Percentiles rank a stretch among this genome's conserved stretches.
These are phyloP conservation scores for Kodamaea lidongshanica DNA, from an alignment of 805 yeast species.

Conservation along the genomic window DNA sequence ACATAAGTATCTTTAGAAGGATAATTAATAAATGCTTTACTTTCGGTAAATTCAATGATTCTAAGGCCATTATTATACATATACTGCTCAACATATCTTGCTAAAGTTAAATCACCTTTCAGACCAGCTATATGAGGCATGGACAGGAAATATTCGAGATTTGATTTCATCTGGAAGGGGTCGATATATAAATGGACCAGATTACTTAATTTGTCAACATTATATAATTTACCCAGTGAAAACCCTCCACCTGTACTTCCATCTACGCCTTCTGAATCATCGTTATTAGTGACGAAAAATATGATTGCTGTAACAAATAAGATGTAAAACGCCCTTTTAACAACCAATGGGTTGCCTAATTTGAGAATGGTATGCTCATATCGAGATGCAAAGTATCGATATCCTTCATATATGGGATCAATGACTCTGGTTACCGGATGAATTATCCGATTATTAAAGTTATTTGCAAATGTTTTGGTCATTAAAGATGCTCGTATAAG, in stretches of 20 bases:
- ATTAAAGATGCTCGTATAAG: constrained; percentile 34
- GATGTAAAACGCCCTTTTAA: constrained; percentile 71
- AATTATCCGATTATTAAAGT: constrained; percentile 32
- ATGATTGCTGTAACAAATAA: constrained; percentile 53
- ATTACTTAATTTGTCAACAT: constrained; percentile 45
- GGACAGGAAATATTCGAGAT: constrained; percentile 64
- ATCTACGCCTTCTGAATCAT: constrained; percentile 36
- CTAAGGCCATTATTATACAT: constrained; percentile 54
- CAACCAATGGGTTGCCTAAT: constrained; percentile 81
- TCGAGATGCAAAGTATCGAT: constrained; percentile 33
- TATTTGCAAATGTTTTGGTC: constrained; percentile 29
- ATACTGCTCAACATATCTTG: constrained; percentile 56
- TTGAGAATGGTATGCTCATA: constrained; percentile 55
- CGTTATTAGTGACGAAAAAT: constrained; percentile 53
- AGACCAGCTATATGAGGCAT: constrained; percentile 90
- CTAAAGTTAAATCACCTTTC: constrained; percentile 70
- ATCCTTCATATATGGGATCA: constrained; percentile 49
- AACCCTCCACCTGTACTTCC: constrained; percentile 39
- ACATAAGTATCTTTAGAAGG: constrained; percentile 40
- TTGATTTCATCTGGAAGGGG: constrained; percentile 52
- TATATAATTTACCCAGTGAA: constrained; percentile 54
- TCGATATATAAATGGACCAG: constrained; percentile 49
- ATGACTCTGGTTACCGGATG: constrained; percentile 40
- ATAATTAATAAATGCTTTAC: constrained; percentile 58
- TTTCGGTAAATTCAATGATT: constrained; percentile 43